Percentiles rank a stretch among this genome's conserved stretches.
Evolutionary conservation across 2,329 filamentous ascomycete genomes (phyloP).

Genomic region (Colletotrichum neosansevieriae): DNA sequence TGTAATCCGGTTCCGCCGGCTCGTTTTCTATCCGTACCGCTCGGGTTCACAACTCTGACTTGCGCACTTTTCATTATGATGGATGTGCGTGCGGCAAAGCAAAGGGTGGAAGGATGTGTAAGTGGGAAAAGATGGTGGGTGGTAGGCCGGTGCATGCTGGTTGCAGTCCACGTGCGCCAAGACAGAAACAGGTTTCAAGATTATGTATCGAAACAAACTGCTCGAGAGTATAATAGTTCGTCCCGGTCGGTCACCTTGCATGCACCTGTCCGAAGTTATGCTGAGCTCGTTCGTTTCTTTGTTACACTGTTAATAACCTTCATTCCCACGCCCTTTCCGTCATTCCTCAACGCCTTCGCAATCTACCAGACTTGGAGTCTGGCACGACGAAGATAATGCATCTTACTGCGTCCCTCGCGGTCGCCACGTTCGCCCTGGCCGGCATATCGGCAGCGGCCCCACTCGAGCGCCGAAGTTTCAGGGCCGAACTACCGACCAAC

Average conservation of each 20-base stretch:
- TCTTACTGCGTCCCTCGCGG: neutral
- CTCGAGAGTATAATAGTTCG: conserved; percentile 40
- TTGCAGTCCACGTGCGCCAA: conserved; percentile 39
- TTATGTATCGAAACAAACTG: conserved; percentile 34
- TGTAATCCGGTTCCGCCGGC: conserved; percentile 28
- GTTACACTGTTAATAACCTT: neutral
- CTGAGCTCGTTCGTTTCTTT: conserved; percentile 11
- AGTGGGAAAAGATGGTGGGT: conserved; percentile 16
- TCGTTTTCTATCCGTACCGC: conserved; percentile 29
- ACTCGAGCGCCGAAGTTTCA: conserved; percentile 29
- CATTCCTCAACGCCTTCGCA: neutral
- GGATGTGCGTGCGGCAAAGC: conserved; percentile 12
- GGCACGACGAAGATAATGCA: conserved; percentile 10
- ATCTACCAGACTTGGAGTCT: neutral
- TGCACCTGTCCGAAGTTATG: neutral
- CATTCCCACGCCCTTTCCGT: neutral
- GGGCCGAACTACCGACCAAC: conserved; percentile 24
- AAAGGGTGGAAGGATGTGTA: conserved; percentile 10
- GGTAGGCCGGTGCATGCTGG: conserved; percentile 12
- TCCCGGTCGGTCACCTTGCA: conserved; percentile 10
- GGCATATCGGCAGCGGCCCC: conserved; percentile 30
- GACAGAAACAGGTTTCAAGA: conserved; percentile 37
- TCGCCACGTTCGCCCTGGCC: conserved; percentile 3
- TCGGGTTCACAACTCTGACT: conserved; percentile 25
- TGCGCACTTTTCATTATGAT: conserved; percentile 3